A percentile compares a stretch with the other conserved stretches of the same genome.
Evolutionary conservation across 2,329 filamentous ascomycete genomes (phyloP).

Genomic region (Aspergillus sp.): DNA sequence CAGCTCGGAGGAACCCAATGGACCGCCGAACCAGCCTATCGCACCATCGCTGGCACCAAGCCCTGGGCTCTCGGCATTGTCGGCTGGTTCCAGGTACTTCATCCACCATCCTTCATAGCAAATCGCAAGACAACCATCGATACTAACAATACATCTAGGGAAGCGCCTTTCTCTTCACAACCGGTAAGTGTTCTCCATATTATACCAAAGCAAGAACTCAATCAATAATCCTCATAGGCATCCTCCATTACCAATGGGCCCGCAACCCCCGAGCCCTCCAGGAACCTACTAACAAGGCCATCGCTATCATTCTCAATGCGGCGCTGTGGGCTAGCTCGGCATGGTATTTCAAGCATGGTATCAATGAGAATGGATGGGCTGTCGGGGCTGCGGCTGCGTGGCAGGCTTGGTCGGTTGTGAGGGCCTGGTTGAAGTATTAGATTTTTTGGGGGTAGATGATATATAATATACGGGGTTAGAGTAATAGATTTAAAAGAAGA

Average conservation of each 20-base stretch:
- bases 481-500: no score
- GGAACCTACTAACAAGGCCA: constrained; percentile 33
- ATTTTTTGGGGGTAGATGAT: no score
- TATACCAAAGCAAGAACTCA: not conserved
- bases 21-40: constrained; percentile 2
- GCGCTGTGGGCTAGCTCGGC: constrained; percentile 32
- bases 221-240: constrained; percentile 1
- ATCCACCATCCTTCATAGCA: not conserved
- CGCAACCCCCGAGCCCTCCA: constrained; percentile 19
- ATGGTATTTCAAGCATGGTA: constrained; percentile 33
- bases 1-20: constrained; percentile 1
- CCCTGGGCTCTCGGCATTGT: constrained; percentile 5
- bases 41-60: not conserved
- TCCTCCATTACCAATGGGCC: constrained; percentile 18
- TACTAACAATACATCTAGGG: not conserved
- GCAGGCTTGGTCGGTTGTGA: constrained; percentile 27
- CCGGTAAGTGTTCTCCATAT: not conserved
- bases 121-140: not conserved
- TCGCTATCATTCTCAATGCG: constrained; percentile 29
- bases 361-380: constrained; percentile 25
- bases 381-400: constrained; percentile 27
- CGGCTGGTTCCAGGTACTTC: constrained; percentile 5
- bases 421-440: constrained; percentile 4
- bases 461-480: no score
- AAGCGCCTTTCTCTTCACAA: constrained; percentile 3